These are phyloP conservation scores for Lachnellula arida DNA, from an alignment of 2,329 filamentous ascomycete genomes.

Conservation along the genomic window DNA sequence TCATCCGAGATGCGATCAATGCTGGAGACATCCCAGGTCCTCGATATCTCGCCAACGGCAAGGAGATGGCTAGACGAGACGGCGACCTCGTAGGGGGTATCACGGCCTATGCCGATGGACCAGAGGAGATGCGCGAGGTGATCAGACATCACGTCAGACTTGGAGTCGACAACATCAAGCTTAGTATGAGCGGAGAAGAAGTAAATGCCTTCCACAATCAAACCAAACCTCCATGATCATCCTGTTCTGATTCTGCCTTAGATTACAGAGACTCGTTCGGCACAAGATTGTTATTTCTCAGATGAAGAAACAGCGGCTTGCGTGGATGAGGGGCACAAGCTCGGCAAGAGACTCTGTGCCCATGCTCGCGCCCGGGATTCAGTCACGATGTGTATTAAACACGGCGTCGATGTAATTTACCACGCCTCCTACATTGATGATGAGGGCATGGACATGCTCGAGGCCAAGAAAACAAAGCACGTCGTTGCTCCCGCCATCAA, in stretches of 20 bases:
- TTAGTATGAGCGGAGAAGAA: slow-evolving; percentile 35
- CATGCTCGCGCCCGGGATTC: slow-evolving; percentile 41
- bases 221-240: neutral
- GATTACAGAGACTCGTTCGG: slow-evolving; percentile 32
- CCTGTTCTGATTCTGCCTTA: neutral
- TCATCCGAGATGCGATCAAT: slow-evolving; percentile 46
- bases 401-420: slow-evolving; percentile 44
- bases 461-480: slow-evolving; percentile 36
- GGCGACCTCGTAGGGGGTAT: slow-evolving; percentile 40
- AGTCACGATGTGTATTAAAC: slow-evolving; percentile 39
- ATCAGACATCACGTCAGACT: slow-evolving; percentile 35
- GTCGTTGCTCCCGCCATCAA: slow-evolving; percentile 40
- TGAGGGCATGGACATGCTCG: slow-evolving; percentile 36
- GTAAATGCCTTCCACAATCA: slow-evolving; percentile 4
- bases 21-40: slow-evolving; percentile 44
- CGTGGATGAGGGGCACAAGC: slow-evolving; percentile 41
- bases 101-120: slow-evolving; percentile 35
- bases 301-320: slow-evolving; percentile 42
- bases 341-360: slow-evolving; percentile 36
- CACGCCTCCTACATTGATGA: slow-evolving; percentile 42
- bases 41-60: slow-evolving; percentile 43
- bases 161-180: slow-evolving; percentile 42
- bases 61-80: slow-evolving; percentile 42
- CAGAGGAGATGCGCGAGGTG: slow-evolving; percentile 37
- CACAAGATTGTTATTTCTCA: slow-evolving; percentile 41